phyloP scores from a whole-genome alignment of 768 basidiomycete genomes.

The Leccinum imitatum region DNA sequence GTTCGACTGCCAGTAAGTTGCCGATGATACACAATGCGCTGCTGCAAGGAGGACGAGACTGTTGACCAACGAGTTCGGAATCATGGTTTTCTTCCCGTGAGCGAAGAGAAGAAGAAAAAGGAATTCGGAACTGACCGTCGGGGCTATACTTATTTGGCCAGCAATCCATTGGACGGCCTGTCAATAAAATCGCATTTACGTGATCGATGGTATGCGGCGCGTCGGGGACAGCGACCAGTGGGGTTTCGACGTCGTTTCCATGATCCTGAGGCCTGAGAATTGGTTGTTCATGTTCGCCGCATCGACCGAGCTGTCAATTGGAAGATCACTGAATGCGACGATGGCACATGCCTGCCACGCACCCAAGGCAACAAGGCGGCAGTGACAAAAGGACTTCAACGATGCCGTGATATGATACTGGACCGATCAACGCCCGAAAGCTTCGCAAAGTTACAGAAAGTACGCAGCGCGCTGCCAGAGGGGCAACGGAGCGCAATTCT shows the following conservation, averaged over 20 bases:
- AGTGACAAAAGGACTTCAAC: no score
- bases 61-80: not conserved
- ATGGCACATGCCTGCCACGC: no score
- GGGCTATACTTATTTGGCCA: not conserved
- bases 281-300: not conserved
- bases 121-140: not conserved
- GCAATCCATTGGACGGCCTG: not conserved
- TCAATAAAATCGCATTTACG: not conserved
- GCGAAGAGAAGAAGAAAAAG: not conserved
- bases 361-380: no score
- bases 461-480: no score
- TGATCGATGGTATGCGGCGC: not conserved
- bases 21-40: conserved; percentile 28
- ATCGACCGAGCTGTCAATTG: not conserved
- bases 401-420: not conserved
- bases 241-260: not conserved
- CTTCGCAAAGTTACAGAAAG: no score
- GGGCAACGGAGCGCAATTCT: not conserved
- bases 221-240: not conserved
- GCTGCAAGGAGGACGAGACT: conserved; percentile 11
- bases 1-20: conserved; percentile 47
- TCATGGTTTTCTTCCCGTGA: conserved; percentile 1
- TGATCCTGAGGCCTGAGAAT: no score
- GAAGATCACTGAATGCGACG: no score
- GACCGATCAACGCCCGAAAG: not conserved